These are phyloP conservation scores for Aaosphaeria pasadenensis DNA, from an alignment of 2,329 filamentous ascomycete genomes.

Conservation along the genomic window DNA sequence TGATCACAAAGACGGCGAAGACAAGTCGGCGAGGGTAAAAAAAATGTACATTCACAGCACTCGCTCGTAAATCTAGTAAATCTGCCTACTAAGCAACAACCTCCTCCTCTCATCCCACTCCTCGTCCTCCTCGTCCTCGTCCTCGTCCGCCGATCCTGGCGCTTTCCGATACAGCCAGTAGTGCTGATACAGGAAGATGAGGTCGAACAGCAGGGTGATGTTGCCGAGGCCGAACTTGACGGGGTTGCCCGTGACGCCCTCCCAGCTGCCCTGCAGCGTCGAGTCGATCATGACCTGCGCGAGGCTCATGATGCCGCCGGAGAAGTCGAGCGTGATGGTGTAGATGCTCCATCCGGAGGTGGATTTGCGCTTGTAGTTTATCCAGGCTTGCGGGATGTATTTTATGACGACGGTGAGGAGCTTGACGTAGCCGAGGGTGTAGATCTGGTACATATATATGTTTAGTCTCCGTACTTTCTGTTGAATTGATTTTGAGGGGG, in stretches of 20 bases:
- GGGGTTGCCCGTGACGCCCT: conserved; percentile 84
- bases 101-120: conserved; percentile 18
- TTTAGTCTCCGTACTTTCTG: neutral
- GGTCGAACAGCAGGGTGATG: conserved; percentile 80
- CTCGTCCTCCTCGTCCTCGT: conserved; percentile 24
- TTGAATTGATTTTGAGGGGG: conserved; percentile 2
- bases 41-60: too few species aligned
- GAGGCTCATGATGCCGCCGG: conserved; percentile 77
- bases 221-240: conserved; percentile 87
- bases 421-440: conserved; percentile 82
- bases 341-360: conserved; percentile 85
- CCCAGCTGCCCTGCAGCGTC: conserved; percentile 81
- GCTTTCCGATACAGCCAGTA: conserved; percentile 67
- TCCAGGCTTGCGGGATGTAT: conserved; percentile 69
- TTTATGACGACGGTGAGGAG: conserved; percentile 85
- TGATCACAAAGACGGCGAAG: too few species aligned
- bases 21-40: too few species aligned
- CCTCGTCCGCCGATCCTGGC: neutral
- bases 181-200: conserved; percentile 85
- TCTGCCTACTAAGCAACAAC: conserved; percentile 15
- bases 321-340: conserved; percentile 80
- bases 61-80: conserved; percentile 1
- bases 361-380: conserved; percentile 81
- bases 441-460: conserved; percentile 40
- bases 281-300: conserved; percentile 82